A percentile compares a stretch with the other conserved stretches of the same genome.
These are phyloP conservation scores for Parathielavia hyrcaniae DNA, from an alignment of 495 filamentous ascomycete genomes.

Conservation along the genomic window DNA sequence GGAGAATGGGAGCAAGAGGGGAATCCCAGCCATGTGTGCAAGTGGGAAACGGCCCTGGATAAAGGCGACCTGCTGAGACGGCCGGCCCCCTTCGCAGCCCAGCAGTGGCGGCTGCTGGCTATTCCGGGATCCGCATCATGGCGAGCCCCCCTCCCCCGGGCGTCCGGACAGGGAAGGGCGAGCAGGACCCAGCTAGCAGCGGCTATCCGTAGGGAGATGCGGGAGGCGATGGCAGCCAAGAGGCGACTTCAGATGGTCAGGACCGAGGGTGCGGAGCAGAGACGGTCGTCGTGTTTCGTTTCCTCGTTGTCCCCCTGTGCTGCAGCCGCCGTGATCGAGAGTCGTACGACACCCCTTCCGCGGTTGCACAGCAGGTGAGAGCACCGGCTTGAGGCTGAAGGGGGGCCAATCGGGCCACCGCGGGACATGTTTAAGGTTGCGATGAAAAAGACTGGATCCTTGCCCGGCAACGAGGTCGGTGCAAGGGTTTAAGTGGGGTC, in stretches of 20 bases:
- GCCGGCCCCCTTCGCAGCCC: background rate
- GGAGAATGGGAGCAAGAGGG: conserved; percentile 25
- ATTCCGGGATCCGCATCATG: conserved; percentile 32
- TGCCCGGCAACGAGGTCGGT: conserved; percentile 28
- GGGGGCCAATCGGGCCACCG: conserved; percentile 25
- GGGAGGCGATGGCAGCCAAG: too few species aligned
- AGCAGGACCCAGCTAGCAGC: conserved; percentile 4
- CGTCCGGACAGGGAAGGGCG: background rate
- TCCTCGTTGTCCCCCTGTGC: conserved; percentile 10
- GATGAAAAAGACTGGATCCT: conserved; percentile 27
- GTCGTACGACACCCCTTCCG: background rate
- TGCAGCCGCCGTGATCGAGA: conserved; percentile 5
- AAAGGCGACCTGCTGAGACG: conserved; percentile 28
- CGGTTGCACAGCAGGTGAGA: conserved; percentile 8
- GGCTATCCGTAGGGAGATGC: too few species aligned
- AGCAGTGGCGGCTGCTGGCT: conserved; percentile 27
- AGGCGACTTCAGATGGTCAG: conserved; percentile 23
- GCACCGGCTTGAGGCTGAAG: conserved; percentile 23
- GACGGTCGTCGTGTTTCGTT: conserved; percentile 24
- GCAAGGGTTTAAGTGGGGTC: conserved; percentile 5
- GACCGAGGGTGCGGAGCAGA: conserved; percentile 5
- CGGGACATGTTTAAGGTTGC: conserved; percentile 34
- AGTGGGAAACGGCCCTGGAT: conserved; percentile 37
- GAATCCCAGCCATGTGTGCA: conserved; percentile 19
- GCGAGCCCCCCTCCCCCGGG: background rate